Evolutionary conservation across 306 rosid genomes (phyloP).

Genomic region (Castanea crenata): DNA sequence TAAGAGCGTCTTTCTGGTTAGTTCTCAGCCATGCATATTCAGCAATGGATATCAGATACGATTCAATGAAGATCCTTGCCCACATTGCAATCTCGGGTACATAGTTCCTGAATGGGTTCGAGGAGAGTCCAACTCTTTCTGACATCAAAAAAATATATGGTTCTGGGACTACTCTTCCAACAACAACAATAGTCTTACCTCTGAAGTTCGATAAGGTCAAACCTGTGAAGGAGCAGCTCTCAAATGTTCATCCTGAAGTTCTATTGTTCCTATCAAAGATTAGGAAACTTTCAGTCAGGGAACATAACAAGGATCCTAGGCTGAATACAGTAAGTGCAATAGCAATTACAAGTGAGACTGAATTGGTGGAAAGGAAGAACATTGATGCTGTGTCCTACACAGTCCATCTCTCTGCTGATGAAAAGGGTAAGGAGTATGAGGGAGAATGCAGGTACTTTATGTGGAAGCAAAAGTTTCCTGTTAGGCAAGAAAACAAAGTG

Average conservation of each 20-base stretch:
- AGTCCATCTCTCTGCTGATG: conserved; percentile 45
- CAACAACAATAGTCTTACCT: conserved; percentile 64
- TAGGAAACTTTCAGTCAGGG: conserved; percentile 58
- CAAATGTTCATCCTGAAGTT: conserved; percentile 65
- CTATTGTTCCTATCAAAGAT: conserved; percentile 68
- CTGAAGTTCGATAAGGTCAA: conserved; percentile 60
- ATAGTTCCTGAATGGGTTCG: conserved; percentile 94
- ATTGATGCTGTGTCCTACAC: conserved; percentile 69
- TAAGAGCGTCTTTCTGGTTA: conserved; percentile 82
- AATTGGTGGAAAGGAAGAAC: conserved; percentile 46
- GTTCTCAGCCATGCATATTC: conserved; percentile 62
- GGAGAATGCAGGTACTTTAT: conserved; percentile 50
- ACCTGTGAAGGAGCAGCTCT: conserved; percentile 66
- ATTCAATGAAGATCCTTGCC: conserved; percentile 69
- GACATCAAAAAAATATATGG: conserved; percentile 52
- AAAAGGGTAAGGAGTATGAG: conserved; percentile 16
- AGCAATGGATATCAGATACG: conserved; percentile 81
- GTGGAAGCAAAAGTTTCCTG: conserved; percentile 78
- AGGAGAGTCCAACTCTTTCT: conserved; percentile 44
- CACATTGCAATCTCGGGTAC: conserved; percentile 63
- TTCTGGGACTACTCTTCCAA: conserved; percentile 36
- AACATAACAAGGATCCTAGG: conserved; percentile 36
- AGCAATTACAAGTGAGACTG: conserved; percentile 53
- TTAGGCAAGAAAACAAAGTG: conserved; percentile 40
- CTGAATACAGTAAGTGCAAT: conserved; percentile 44